phyloP scores from a whole-genome alignment of 352 stramenopile species.

The Pseudoperonospora humuli region DNA sequence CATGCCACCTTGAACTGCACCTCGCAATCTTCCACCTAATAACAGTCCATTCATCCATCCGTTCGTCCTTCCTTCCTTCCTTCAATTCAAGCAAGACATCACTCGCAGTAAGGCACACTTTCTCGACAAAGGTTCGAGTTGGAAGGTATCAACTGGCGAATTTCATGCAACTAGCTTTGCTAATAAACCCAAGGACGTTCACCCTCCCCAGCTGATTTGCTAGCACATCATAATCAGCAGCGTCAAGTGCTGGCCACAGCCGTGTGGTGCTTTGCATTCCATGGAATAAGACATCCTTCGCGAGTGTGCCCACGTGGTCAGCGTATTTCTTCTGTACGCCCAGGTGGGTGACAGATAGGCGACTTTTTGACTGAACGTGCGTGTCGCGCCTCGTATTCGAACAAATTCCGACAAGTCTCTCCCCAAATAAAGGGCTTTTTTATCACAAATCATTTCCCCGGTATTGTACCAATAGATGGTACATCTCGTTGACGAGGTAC shows the following conservation, averaged over 20 bases:
- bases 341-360: conserved; percentile 22
- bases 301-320: conserved; percentile 25
- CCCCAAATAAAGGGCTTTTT: too few relatives aligned
- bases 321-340: conserved; percentile 14
- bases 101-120: too few relatives aligned
- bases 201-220: neutral
- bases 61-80: too few relatives aligned
- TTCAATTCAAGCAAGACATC: too few relatives aligned
- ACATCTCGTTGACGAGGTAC: too few relatives aligned
- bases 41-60: too few relatives aligned
- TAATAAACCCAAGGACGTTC: neutral
- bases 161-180: conserved; percentile 11
- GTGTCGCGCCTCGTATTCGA: neutral
- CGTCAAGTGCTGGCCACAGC: conserved; percentile 23
- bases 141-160: conserved; percentile 17
- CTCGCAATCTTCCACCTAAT: too few relatives aligned
- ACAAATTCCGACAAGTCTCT: neutral
- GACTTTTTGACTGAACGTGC: too few relatives aligned
- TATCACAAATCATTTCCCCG: too few relatives aligned
- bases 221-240: conserved; percentile 8
- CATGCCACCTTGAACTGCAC: conserved; percentile 4
- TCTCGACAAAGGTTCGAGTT: conserved; percentile 12
- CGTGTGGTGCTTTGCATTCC: conserved; percentile 12
- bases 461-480: too few relatives aligned
- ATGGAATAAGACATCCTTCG: conserved; percentile 26